phyloP scores from a whole-genome alignment of 1,139 yeast species.

The Debaryomyces udenii region DNA sequence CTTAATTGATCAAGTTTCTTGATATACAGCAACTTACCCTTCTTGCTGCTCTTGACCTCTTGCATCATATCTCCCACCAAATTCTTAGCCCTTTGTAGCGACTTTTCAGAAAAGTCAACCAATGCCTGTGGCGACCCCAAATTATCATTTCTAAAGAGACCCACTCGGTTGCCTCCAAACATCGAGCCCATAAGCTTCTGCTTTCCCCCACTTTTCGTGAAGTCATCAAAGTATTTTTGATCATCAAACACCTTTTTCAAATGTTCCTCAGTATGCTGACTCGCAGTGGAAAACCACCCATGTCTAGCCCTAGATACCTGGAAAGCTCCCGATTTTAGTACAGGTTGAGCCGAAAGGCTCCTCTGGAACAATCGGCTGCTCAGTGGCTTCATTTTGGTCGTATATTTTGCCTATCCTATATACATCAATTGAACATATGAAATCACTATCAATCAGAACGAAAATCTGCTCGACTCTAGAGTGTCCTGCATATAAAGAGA shows the following conservation, averaged over 20 bases:
- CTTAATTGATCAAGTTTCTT: slow-evolving; percentile 79
- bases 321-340: background rate
- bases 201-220: slow-evolving; percentile 25
- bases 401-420: too few relatives aligned
- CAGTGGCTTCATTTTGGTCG: background rate
- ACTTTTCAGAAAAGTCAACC: slow-evolving; percentile 62
- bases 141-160: slow-evolving; percentile 74
- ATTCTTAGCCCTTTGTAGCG: slow-evolving; percentile 63
- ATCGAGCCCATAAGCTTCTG: slow-evolving; percentile 16
- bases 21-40: slow-evolving; percentile 58
- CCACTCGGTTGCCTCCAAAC: slow-evolving; percentile 35
- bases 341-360: background rate
- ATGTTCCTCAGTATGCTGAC: slow-evolving; percentile 5
- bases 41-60: slow-evolving; percentile 41
- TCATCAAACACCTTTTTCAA: slow-evolving; percentile 50
- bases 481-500: slow-evolving; percentile 1
- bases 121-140: slow-evolving; percentile 73
- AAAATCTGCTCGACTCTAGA: slow-evolving; percentile 3
- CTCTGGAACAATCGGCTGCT: background rate
- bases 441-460: background rate
- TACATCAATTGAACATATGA: too few relatives aligned
- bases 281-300: slow-evolving; percentile 3
- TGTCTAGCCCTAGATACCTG: background rate
- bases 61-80: slow-evolving; percentile 59
- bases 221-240: slow-evolving; percentile 40